Base-by-base conservation (phyloP, 2,329 filamentous ascomycete species). In the Arachnopeziza araneosa region DNA sequence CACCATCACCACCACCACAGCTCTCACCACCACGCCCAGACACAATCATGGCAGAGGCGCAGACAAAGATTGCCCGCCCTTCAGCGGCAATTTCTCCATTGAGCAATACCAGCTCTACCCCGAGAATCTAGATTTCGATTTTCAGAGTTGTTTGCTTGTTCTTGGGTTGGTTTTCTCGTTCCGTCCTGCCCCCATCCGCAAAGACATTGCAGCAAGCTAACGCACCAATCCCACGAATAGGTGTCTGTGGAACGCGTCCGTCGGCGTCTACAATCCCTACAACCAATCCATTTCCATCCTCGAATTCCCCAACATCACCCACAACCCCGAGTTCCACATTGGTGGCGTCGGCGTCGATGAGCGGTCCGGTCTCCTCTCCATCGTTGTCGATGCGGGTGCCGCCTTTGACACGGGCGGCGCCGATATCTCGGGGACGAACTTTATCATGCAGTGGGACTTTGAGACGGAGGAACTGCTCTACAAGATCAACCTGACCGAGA, bases 31-130 rank as follows among this genome's bases (percentile, higher is more conserved):
- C 26, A 30, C 26, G 26, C 26, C 26, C 26, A 4, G 26, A 30
- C 5, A 30, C 26, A 30, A 30, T 30, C 5, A 30, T 30, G 5
- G 26, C 26, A 4, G 26, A 30, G 26, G 26, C 9, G 5, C 4
- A 9, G 12, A 5, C 12, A 44, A 44, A 19, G 36, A 50, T 30
- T 54, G 52, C 24, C 57, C 57, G 8, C 50, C 58, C 8, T 63
- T 63, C 36, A 24, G 17, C 6, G 60, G 60, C 2, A 58, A 49
- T 6, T 63, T 63, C 53, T 57, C 56, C 2, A 56, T 63, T n/a
- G 24, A 63, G 22, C 60, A 63, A 49, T 63, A 56, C 17, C 58
- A 63, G 24, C 36, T 63, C 6, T 63, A 63, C 50, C 57, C 58
- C 24, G 60, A 63, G 26, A 63, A 63, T 52, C 55, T 36, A 12